Base-by-base conservation (phyloP, 805 yeast genomes). In the Sugiyamaella qingdaonensis region DNA sequence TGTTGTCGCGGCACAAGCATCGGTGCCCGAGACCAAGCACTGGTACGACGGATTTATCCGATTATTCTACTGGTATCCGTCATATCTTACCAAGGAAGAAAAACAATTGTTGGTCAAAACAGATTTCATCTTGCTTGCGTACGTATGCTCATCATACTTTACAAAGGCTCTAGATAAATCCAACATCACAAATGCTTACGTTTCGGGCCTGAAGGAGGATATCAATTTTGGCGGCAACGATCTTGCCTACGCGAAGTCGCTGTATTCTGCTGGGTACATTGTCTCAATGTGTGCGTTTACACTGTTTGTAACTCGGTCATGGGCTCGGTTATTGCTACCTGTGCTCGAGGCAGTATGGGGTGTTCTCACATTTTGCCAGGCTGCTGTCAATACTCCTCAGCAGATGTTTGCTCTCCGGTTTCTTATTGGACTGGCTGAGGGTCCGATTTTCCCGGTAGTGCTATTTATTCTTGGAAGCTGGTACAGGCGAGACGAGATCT, bases 151-250 rank as follows among this genome's bases (percentile, higher is more conserved):
- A 19, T 67, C 75, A 5, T 73, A 68, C 61, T 74, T 74, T 63
- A 72, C 73, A 46, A 81, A 80, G 58, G 77, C 79, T 54, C 63
- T 82, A 35, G 85, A 81, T 63, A 71, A 78, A 48, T 64, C 74
- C 39, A 78, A 78, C 54, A 59, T 79, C 52, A 64, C 73, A 21
- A 74, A 77, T 56, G 84, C 86, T 2, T 81, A 79, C 61, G 81
- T 77, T 29, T 72, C 81, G 11, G 84, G 84, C 8, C 77, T 81
- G 83, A 69, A 76, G 54, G 78, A 76, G 55, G 85, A 57, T 19
- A 67, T 78, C 43, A 34, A 58, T 16, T 59, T 70, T 49, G 67
- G 63, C 14, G 80, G 78, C 2, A 73, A 78, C 54, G 79, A 78
- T 57, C 68, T 78, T 45, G 72, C 76, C 19, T 67, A 73, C 51